Base-by-base conservation (phyloP, 2,329 filamentous ascomycete species). In the Ramularia endophylla region DNA sequence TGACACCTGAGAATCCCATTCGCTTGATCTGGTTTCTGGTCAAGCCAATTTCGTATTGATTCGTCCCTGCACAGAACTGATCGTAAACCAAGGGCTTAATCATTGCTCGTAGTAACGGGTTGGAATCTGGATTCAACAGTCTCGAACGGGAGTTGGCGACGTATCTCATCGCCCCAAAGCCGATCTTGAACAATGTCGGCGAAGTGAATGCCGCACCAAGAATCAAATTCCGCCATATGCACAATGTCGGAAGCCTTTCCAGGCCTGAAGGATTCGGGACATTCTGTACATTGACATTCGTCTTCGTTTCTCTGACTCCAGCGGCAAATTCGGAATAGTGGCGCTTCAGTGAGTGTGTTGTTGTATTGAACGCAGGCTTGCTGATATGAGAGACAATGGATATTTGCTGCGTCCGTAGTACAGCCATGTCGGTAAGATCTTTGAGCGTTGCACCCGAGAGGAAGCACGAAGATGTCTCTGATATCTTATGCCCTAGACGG, bases 11-110 rank as follows among this genome's bases (percentile, higher is more conserved):
- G 47, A 70, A 77, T 12, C 74, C 75, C 15, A 77, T 55, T 0
- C 50, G 45, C 50, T 71, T 73, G 37, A 77, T 69, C 1, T 62
- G 61, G 2, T 60, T 54, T 17, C 74, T 65, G 0, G 68, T 72
- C 4, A 57, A 57, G 22, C 65, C 61, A 2, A 77, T 71, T 41
- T 77, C 73, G 1, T 44, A 40, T 29, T 66, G 63, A 38, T 69
- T 75, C 19, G 68, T 67, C 0, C 74, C 74, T 0, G 74, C 74
- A 46, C 74, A 77, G 57, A 78, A 78, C 34, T 78, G 75, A 43
- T 75, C 68, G 51, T 78, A 78, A 12, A 77, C 63, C 7, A 71
- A 62, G 36, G 67, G 65, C 48, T 69, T 68, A 18, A 72, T 57
- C 3, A 71, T 54, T 36, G 64, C 58, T 31, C 69, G 65, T 8